These are phyloP conservation scores for Graphiopsis chlorocephala DNA, from an alignment of 2,329 filamentous ascomycete species.

Conservation along the genomic window DNA sequence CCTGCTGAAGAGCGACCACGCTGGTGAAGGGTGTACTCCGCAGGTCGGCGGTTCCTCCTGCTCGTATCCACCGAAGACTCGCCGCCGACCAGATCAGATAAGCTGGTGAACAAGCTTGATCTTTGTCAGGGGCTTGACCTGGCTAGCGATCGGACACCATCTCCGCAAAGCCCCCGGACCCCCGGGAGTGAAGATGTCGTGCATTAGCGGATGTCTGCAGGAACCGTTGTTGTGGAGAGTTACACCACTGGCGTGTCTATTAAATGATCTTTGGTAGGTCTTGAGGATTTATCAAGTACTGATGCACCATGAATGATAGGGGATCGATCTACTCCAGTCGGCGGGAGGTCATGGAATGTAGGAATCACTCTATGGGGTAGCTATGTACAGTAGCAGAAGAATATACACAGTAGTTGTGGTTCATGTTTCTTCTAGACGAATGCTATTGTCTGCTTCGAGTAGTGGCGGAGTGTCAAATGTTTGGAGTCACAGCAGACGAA, in stretches of 20 bases:
- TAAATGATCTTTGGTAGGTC: neutral
- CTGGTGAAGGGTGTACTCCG: neutral
- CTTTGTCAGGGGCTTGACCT: neutral
- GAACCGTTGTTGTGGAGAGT: neutral
- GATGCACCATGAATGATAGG: neutral
- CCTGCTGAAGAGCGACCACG: neutral
- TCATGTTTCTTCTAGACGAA: neutral
- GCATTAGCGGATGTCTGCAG: slow-evolving; percentile 13
- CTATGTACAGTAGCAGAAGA: neutral
- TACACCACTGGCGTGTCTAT: neutral
- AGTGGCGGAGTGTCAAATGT: neutral
- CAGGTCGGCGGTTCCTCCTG: neutral
- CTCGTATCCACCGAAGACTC: neutral
- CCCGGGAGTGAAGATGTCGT: slow-evolving; percentile 8
- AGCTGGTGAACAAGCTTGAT: slow-evolving; percentile 1
- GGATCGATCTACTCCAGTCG: neutral
- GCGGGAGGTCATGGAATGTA: too few species aligned
- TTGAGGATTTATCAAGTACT: too few species aligned
- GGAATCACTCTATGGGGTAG: neutral
- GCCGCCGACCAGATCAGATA: slow-evolving; percentile 9
- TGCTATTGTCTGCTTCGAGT: neutral
- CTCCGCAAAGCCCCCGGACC: neutral
- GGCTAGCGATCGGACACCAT: slow-evolving; percentile 2
- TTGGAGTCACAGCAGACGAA: neutral
- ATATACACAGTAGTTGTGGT: neutral